A percentile compares a stretch with the other conserved stretches of the same genome.
These are phyloP conservation scores for Sclerotinia borealis DNA, from an alignment of 2,329 filamentous ascomycete genomes.

Conservation along the genomic window DNA sequence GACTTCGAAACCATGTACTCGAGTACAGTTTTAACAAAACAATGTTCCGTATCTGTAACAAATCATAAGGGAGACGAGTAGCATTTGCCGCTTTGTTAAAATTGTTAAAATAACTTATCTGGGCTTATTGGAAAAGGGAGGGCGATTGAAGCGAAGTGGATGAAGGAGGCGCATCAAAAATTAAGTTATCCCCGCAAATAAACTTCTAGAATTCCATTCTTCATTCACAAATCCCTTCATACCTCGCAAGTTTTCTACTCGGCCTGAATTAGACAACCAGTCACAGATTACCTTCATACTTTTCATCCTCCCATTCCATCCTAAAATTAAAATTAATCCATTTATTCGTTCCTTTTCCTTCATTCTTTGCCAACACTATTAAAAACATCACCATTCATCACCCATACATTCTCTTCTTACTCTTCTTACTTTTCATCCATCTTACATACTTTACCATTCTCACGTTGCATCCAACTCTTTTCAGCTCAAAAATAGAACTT, in stretches of 20 bases:
- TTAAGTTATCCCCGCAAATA: neutral
- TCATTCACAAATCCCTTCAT: neutral
- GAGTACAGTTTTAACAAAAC: neutral
- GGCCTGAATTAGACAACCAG: neutral
- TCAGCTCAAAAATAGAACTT: constrained; percentile 1
- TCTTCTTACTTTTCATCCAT: neutral
- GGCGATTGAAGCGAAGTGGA: constrained; percentile 2
- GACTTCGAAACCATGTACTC: constrained; percentile 5
- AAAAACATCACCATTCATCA: neutral
- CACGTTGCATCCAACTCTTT: neutral
- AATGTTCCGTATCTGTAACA: neutral
- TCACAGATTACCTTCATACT: neutral
- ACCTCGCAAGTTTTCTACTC: neutral
- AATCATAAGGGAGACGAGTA: neutral
- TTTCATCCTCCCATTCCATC: neutral
- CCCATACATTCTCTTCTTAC: neutral
- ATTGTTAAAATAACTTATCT: neutral
- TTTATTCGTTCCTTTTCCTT: neutral
- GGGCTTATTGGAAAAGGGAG: neutral
- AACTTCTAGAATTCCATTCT: constrained; percentile 7
- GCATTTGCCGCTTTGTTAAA: neutral
- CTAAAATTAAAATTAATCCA: neutral
- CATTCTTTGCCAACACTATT: neutral
- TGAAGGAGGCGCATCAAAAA: neutral
- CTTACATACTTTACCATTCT: neutral